Percentiles rank a stretch among this genome's conserved stretches.
Conservation (phyloP, 2,329 filamentous ascomycete genomes). For the Aspergillus aculeatinus region DNA sequence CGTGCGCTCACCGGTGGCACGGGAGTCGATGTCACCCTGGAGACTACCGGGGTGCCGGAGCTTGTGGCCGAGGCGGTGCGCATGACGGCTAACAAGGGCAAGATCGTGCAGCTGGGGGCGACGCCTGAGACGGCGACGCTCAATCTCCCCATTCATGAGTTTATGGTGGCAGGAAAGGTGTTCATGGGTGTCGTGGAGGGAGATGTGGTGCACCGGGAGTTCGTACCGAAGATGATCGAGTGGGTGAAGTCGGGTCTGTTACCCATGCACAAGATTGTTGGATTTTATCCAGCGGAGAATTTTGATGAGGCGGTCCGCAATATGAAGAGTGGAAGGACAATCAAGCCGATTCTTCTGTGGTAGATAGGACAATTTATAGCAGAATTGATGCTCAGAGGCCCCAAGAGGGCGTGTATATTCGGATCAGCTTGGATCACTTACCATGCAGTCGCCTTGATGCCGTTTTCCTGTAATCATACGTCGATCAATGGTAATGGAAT, state of each 20-base stretch:
- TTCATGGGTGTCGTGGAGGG: constrained; percentile 52
- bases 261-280: constrained; percentile 49
- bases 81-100: constrained; percentile 47
- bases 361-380: constrained; percentile 4
- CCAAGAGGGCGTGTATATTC: too few species aligned
- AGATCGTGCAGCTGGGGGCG: constrained; percentile 53
- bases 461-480: too few species aligned
- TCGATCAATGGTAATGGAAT: too few species aligned
- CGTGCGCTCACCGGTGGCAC: constrained; percentile 35
- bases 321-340: constrained; percentile 27
- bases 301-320: constrained; percentile 27
- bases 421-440: too few species aligned
- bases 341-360: constrained; percentile 35
- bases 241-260: constrained; percentile 51
- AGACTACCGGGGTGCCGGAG: constrained; percentile 50
- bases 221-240: constrained; percentile 49
- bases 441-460: too few species aligned
- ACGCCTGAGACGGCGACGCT: constrained; percentile 47
- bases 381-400: too few species aligned
- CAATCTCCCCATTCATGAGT: constrained; percentile 44
- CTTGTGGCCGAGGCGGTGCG: constrained; percentile 46
- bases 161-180: constrained; percentile 50
- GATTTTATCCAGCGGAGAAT: constrained; percentile 41
- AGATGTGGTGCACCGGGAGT: constrained; percentile 41
- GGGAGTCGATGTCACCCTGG: constrained; percentile 49